Evolutionary conservation across 2,329 filamentous ascomycete species (phyloP).

Genomic region (Ophiostoma ips): DNA sequence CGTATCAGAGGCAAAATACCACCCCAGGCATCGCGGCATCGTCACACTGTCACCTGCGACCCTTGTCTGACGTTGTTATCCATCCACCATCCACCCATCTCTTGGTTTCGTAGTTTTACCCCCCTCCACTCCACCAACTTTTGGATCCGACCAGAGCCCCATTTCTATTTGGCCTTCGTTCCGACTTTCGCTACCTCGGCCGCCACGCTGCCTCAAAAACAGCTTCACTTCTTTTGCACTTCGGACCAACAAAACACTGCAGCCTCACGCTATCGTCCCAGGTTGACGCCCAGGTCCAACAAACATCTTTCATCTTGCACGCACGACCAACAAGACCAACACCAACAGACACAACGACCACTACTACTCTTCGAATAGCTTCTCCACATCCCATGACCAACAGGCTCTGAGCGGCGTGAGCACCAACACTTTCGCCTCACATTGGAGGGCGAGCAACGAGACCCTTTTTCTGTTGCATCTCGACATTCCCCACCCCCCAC

Average conservation of each 20-base stretch:
- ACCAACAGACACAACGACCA: background rate
- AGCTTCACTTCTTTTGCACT: too few species aligned
- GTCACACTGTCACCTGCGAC: background rate
- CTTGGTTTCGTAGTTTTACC: background rate
- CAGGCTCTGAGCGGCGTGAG: too few species aligned
- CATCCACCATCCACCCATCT: background rate
- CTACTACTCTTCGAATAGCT: too few species aligned
- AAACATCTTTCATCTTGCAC: too few species aligned
- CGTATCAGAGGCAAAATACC: background rate
- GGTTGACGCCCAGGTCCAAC: too few species aligned
- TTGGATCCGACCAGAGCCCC: background rate
- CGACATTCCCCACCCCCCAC: background rate
- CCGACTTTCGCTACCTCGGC: background rate
- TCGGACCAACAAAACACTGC: too few species aligned
- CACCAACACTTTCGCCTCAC: background rate
- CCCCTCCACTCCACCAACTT: slow-evolving; percentile 1
- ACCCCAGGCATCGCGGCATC: background rate
- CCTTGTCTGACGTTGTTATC: background rate
- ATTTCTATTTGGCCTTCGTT: background rate
- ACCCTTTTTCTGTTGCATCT: background rate
- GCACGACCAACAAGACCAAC: too few species aligned
- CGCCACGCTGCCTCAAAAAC: background rate
- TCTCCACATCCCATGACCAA: too few species aligned
- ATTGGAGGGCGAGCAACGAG: slow-evolving; percentile 7
- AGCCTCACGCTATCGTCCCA: too few species aligned